Evolutionary conservation across 2,329 filamentous ascomycete genomes (phyloP), one percentile per base, ranked within the genome.

Genomic region (Penicillium sp.): DNA sequence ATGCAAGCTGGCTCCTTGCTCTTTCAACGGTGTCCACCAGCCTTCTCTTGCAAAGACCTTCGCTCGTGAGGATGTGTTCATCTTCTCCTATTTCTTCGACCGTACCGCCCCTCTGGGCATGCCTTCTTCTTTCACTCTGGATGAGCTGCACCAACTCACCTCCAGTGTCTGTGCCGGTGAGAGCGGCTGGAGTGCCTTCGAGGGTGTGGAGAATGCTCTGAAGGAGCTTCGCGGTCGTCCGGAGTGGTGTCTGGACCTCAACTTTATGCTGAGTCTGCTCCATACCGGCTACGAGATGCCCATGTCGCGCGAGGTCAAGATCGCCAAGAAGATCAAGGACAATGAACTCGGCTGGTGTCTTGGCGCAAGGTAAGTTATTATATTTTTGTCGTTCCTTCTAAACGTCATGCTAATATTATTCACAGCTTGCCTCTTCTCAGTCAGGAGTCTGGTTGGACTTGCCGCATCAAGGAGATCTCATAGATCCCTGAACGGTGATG

Each of bases 231-330:
- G 79, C 49, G 91, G 83, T 56, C 84, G 93, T 52, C 91, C 94
- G 2, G 92, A 99, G 74, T 89, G 88, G 74, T 99, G 94, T 75
- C 77, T 99, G 65, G 94, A 99, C 74, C 78, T 99, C 64, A 99
- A 90, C 78, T 99, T 97, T 70, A 96, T 96, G 90, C 77, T 95
- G 65, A 89, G 89, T 24, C 79, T 99, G 52, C 78, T 97, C 49
- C 92, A 97, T 74, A 95, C 90, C 6, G 94, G 94, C 3, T 99
- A 99, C 67, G 94, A 97, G 63, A 96, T 99, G 90, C 93, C 93
- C 4, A 86, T 97, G 65, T 90, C 96, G 62, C 84, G 95, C 36
- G 94, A 99, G 74, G 91, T 99, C 61, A 93, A 89, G 81, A 95
- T 96, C 69, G 94, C 93, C 54, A 99, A 99, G 88, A 96, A 96